A percentile compares a stretch with the other conserved stretches of the same genome.
phyloP scores from a whole-genome alignment of 306 rosid species.

The Mimosa bimucronata region DNA sequence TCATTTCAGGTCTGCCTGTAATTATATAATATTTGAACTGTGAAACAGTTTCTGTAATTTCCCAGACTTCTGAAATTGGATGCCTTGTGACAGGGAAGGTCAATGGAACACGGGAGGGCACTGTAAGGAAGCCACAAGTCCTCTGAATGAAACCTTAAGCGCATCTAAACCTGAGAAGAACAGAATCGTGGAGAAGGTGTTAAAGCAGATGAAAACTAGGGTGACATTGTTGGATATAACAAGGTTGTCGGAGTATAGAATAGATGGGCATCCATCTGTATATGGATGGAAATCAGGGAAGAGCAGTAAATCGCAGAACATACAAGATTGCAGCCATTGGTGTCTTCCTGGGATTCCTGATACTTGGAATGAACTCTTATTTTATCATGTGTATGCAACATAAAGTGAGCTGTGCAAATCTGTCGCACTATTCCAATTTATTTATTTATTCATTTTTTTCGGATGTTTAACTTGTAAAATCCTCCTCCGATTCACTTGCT shows the following conservation, averaged over 20 bases:
- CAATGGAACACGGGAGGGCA: slow-evolving; percentile 95
- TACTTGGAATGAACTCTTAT: slow-evolving; percentile 79
- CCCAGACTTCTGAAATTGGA: slow-evolving; percentile 1
- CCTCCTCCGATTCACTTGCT: neutral
- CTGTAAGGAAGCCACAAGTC: slow-evolving; percentile 68
- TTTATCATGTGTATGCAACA: slow-evolving; percentile 58
- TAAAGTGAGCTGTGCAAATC: slow-evolving; percentile 24
- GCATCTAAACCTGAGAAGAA: slow-evolving; percentile 56
- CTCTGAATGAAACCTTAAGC: slow-evolving; percentile 52
- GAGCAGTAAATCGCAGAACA: slow-evolving; percentile 29
- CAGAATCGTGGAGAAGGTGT: slow-evolving; percentile 59
- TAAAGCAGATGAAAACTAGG: slow-evolving; percentile 71
- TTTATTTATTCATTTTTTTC: neutral
- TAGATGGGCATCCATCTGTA: slow-evolving; percentile 85
- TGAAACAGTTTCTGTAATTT: slow-evolving; percentile 3
- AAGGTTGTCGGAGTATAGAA: slow-evolving; percentile 68
- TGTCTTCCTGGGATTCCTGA: slow-evolving; percentile 98
- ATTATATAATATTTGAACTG: neutral
- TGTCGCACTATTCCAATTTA: slow-evolving; percentile 1
- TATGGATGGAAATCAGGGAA: slow-evolving; percentile 62
- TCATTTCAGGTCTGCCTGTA: slow-evolving; percentile 82
- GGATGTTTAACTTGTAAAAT: slow-evolving; percentile 27
- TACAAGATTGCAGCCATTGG: slow-evolving; percentile 99
- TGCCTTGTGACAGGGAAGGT: slow-evolving; percentile 68
- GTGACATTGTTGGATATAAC: slow-evolving; percentile 80